phyloP scores from a whole-genome alignment of 148 eudicot genomes.

The Chenopodium suecicum region DNA sequence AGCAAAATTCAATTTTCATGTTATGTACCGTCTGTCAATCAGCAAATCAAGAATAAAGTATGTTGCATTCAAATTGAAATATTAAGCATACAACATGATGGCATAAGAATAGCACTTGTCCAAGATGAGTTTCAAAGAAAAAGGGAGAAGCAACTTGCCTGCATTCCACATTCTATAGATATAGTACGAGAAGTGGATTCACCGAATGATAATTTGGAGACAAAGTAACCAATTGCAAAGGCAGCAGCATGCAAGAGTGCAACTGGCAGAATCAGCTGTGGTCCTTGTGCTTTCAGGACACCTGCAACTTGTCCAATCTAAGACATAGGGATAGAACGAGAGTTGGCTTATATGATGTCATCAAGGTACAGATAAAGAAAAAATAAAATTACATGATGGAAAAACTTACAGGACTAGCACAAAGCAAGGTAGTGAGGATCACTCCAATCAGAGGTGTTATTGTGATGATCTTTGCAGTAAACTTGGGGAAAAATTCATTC shows the following conservation, averaged over 20 bases:
- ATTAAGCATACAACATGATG: background rate
- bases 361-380: background rate
- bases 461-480: slow-evolving; percentile 88
- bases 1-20: background rate
- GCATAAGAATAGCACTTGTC: background rate
- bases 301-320: slow-evolving; percentile 99
- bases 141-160: slow-evolving; percentile 44
- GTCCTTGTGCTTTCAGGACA: slow-evolving; percentile 90
- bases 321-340: background rate
- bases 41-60: background rate
- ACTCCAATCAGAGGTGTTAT: slow-evolving; percentile 94
- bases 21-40: background rate
- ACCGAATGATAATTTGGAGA: slow-evolving; percentile 85
- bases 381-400: background rate
- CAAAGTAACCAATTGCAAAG: slow-evolving; percentile 74
- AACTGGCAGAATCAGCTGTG: slow-evolving; percentile 80
- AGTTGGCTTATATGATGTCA: background rate
- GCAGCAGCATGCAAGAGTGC: slow-evolving; percentile 88
- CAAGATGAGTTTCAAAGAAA: background rate
- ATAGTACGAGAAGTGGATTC: slow-evolving; percentile 99
- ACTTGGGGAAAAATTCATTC: slow-evolving; percentile 92
- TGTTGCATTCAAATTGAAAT: background rate
- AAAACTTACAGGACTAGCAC: slow-evolving; percentile 95
- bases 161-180: slow-evolving; percentile 99
- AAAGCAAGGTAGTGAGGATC: slow-evolving; percentile 89